phyloP scores from a whole-genome alignment of 1,284 basidiomycete genomes.

The Cutaneotrichosporon daszewskae region DNA sequence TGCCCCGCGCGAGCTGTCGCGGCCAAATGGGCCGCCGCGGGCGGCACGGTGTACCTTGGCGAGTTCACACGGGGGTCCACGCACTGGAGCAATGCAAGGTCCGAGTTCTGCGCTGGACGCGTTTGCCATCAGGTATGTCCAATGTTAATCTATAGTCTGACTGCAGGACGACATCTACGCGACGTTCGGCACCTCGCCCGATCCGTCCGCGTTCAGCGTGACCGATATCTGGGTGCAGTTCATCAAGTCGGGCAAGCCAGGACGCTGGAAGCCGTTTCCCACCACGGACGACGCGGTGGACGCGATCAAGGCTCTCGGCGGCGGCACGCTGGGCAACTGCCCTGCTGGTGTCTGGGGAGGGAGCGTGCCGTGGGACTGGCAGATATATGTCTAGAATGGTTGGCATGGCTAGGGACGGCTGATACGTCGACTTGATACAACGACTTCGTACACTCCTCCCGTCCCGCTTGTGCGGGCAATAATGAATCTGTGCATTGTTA shows the following conservation, averaged over 20 bases:
- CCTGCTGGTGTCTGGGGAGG: constrained; percentile 31
- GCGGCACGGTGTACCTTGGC: constrained; percentile 66
- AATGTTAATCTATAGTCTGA: not conserved
- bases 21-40: constrained; percentile 57
- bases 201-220: not conserved
- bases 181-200: constrained; percentile 21
- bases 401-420: too few species aligned
- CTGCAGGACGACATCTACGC: constrained; percentile 33
- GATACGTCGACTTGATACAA: too few species aligned
- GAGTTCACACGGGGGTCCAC: constrained; percentile 62
- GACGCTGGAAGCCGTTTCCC: constrained; percentile 35
- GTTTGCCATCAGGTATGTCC: constrained; percentile 31
- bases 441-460: too few species aligned
- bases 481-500: too few species aligned
- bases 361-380: constrained; percentile 31
- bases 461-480: too few species aligned
- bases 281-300: constrained; percentile 21
- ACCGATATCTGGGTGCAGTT: not conserved
- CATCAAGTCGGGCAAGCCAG: constrained; percentile 12
- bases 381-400: constrained; percentile 20
- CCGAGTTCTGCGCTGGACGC: constrained; percentile 16
- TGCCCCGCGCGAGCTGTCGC: constrained; percentile 67
- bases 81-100: constrained; percentile 57
- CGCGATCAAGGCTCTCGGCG: constrained; percentile 20
- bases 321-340: constrained; percentile 18